Evolutionary conservation across 1,284 basidiomycete genomes (phyloP).

Genomic region (Trametes versicolor): DNA sequence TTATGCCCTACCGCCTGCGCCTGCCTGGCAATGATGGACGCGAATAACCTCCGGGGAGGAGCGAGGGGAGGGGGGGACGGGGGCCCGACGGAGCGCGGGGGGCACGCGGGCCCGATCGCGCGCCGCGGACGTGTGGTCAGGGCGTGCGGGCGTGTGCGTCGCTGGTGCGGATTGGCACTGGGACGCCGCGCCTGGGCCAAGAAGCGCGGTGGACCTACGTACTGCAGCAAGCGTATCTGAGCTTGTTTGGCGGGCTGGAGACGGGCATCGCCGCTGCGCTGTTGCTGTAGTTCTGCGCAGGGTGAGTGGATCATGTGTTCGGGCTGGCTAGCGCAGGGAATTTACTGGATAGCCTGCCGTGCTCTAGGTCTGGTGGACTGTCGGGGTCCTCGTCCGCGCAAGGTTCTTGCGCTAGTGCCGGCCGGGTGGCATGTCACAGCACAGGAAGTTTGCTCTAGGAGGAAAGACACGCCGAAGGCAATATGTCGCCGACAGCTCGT

Average conservation of each 20-base stretch:
- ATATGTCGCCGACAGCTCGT: too few relatives aligned
- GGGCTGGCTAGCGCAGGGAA: neutral
- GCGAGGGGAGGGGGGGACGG: neutral
- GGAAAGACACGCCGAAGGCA: too few relatives aligned
- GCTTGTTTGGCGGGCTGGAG: neutral
- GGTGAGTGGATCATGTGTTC: neutral
- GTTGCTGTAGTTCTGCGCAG: neutral
- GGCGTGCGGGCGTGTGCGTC: neutral
- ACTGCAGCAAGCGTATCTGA: neutral
- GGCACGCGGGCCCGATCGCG: neutral
- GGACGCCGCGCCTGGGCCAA: neutral
- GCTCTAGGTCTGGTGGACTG: neutral
- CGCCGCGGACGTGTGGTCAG: neutral
- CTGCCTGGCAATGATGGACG: neutral
- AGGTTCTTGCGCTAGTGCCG: too few relatives aligned
- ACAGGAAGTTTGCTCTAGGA: too few relatives aligned
- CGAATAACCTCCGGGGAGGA: too few relatives aligned
- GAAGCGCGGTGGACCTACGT: slow-evolving; percentile 1
- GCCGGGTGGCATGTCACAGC: too few relatives aligned
- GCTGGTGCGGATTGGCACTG: slow-evolving; percentile 1
- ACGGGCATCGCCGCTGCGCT: neutral
- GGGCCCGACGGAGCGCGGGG: slow-evolving; percentile 5
- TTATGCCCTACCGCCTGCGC: neutral
- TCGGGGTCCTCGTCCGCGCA: neutral
- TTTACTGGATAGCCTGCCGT: neutral